These are phyloP conservation scores for Smittium culicis DNA, from an alignment of 371 early-diverging fungal species.

Conservation along the genomic window DNA sequence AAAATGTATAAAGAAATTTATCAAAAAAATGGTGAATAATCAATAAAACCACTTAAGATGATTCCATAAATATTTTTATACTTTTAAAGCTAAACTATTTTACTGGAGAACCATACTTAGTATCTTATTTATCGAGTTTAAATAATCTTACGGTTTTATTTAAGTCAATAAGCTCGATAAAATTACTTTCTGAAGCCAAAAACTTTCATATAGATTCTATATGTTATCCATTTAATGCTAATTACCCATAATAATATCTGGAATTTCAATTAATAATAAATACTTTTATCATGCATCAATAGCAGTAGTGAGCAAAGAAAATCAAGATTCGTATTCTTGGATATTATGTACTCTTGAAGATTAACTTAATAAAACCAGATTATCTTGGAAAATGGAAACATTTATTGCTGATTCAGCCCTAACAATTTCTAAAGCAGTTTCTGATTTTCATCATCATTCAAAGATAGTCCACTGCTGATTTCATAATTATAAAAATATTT, in stretches of 20 bases:
- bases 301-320: background rate
- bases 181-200: background rate
- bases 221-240: background rate
- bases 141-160: background rate
- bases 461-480: background rate
- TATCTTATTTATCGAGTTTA: background rate
- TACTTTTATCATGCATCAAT: background rate
- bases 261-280: background rate
- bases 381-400: background rate
- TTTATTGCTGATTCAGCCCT: background rate
- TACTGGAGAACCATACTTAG: background rate
- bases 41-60: background rate
- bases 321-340: background rate
- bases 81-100: background rate
- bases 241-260: background rate
- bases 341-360: background rate
- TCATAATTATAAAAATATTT: background rate
- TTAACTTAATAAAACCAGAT: background rate
- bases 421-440: background rate
- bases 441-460: background rate
- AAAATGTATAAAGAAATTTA: background rate
- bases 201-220: background rate
- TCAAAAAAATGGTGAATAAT: background rate
- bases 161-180: background rate
- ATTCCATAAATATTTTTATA: background rate